phyloP scores from a whole-genome alignment of 1,139 yeast genomes.

The Candida sanyaensis region DNA sequence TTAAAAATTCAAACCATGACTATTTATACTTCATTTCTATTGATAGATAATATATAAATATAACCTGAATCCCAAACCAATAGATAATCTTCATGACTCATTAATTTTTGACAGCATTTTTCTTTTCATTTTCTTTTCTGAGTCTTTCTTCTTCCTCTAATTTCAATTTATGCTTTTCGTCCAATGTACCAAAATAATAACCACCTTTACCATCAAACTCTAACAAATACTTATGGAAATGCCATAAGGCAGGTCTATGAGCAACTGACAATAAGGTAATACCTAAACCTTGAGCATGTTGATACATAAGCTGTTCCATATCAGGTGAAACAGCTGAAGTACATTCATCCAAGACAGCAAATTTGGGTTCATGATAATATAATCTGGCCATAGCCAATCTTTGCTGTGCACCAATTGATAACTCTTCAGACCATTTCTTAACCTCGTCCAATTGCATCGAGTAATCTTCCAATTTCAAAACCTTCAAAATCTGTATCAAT shows the following conservation, averaged over 20 bases:
- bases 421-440: conserved; percentile 86
- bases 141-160: conserved; percentile 67
- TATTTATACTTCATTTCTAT: no score
- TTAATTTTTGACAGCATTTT: not conserved
- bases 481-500: conserved; percentile 59
- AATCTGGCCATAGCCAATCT: conserved; percentile 91
- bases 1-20: no score
- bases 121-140: conserved; percentile 34
- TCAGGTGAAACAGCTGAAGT: conserved; percentile 92
- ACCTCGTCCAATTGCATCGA: conserved; percentile 54
- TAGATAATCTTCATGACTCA: not conserved
- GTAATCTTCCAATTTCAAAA: conserved; percentile 60
- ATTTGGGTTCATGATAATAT: conserved; percentile 87
- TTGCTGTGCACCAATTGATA: conserved; percentile 91
- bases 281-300: conserved; percentile 77
- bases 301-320: conserved; percentile 88
- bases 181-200: conserved; percentile 66
- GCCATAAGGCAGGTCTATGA: conserved; percentile 91
- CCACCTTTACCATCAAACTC: conserved; percentile 87
- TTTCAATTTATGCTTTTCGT: conserved; percentile 66
- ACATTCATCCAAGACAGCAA: conserved; percentile 94
- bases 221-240: conserved; percentile 78
- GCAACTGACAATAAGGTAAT: conserved; percentile 89
- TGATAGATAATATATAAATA: no score
- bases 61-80: not conserved